Conservation (phyloP, 1,284 basidiomycete species). For the Trametes sp. region DNA sequence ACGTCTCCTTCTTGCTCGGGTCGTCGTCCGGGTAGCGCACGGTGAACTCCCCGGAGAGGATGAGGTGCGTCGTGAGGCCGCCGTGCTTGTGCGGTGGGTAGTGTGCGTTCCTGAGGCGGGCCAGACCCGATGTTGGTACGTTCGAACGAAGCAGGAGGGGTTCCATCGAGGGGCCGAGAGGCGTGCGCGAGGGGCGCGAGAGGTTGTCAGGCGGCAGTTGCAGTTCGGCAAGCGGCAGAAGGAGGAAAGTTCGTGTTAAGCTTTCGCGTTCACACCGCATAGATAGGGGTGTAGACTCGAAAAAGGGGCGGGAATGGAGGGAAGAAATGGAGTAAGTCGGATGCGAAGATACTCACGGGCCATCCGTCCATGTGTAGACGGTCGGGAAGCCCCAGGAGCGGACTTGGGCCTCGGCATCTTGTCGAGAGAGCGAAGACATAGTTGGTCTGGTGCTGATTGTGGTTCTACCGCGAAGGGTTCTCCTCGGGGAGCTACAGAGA, state of each 20-base stretch:
- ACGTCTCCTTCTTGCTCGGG: slow-evolving; percentile 38
- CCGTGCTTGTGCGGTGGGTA: slow-evolving; percentile 41
- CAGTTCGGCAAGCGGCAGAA: slow-evolving; percentile 4
- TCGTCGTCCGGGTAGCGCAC: slow-evolving; percentile 40
- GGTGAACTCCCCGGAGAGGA: slow-evolving; percentile 41
- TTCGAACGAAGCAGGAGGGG: too few relatives aligned
- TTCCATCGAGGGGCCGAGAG: too few relatives aligned
- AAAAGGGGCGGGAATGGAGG: not conserved
- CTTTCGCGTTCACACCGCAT: slow-evolving; percentile 6
- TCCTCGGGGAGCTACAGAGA: slow-evolving; percentile 1
- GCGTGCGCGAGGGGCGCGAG: not conserved
- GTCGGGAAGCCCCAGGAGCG: slow-evolving; percentile 42
- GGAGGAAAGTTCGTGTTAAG: not conserved
- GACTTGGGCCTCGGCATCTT: slow-evolving; percentile 38
- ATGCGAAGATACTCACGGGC: slow-evolving; percentile 35
- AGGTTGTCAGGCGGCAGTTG: slow-evolving; percentile 1
- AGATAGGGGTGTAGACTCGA: not conserved
- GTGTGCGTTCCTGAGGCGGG: slow-evolving; percentile 35
- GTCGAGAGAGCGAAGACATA: slow-evolving; percentile 27
- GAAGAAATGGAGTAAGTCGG: not conserved
- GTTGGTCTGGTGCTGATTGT: not conserved
- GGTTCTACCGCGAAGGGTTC: not conserved
- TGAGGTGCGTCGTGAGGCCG: slow-evolving; percentile 44
- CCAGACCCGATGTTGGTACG: not conserved
- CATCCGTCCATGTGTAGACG: slow-evolving; percentile 45